Conservation (phyloP, 179 eudicot genomes). For the Spergularia azorica region DNA sequence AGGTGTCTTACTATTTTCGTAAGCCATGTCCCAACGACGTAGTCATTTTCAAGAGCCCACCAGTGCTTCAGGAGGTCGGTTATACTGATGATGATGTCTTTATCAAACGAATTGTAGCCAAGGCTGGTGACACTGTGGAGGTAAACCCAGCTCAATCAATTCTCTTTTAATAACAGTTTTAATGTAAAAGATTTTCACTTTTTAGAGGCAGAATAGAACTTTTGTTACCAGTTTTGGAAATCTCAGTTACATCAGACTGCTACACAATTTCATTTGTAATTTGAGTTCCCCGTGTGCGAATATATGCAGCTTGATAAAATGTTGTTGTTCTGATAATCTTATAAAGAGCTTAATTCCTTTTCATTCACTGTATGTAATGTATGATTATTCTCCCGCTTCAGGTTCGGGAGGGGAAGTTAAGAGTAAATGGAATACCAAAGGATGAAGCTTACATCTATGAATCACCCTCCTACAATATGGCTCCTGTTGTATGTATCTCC, state of each 20-base stretch:
- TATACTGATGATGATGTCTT: slow-evolving; percentile 90
- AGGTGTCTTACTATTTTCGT: slow-evolving; percentile 87
- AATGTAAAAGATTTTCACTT: not conserved
- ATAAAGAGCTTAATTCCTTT: not conserved
- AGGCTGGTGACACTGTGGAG: slow-evolving; percentile 92
- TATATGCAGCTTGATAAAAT: too few species aligned
- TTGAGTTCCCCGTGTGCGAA: too few species aligned
- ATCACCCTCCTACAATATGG: slow-evolving; percentile 86
- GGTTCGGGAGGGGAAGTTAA: slow-evolving; percentile 79
- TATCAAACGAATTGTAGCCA: slow-evolving; percentile 85
- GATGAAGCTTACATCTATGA: slow-evolving; percentile 68
- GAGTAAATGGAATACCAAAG: slow-evolving; percentile 75
- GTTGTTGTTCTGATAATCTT: too few species aligned
- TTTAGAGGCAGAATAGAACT: too few species aligned
- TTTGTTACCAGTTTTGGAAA: too few species aligned
- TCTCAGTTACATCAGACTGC: too few species aligned
- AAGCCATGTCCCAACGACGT: slow-evolving; percentile 94
- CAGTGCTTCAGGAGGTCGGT: slow-evolving; percentile 85
- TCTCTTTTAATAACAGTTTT: not conserved
- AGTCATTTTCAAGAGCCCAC: slow-evolving; percentile 91
- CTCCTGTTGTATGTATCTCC: slow-evolving; percentile 56
- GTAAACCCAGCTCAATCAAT: slow-evolving; percentile 32
- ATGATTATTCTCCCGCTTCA: slow-evolving; percentile 32
- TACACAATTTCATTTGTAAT: too few species aligned
- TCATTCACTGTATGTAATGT: not conserved